Conservation (phyloP, 73 alveolate genomes). For the Tetrahymena elliotti region DNA sequence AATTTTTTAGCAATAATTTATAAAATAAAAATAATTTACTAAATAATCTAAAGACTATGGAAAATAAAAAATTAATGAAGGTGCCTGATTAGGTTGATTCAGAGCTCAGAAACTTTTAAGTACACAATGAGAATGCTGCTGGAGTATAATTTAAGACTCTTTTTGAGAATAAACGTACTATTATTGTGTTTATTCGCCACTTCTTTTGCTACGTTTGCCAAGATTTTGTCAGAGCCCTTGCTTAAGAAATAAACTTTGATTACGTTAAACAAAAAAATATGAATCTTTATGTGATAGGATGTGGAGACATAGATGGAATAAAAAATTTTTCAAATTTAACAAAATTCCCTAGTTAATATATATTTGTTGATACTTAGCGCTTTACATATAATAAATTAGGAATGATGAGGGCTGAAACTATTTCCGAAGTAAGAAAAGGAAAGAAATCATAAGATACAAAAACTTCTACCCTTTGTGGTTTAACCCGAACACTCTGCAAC, state of each 20-base stretch:
- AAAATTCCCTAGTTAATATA: neutral
- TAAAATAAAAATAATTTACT: no score
- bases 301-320: neutral
- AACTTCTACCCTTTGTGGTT: neutral
- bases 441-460: neutral
- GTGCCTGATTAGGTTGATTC: neutral
- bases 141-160: neutral
- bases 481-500: neutral
- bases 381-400: neutral
- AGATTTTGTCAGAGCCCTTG: neutral
- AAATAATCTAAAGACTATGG: no score
- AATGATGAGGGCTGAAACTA: neutral
- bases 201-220: neutral
- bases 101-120: neutral
- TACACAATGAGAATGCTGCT: neutral
- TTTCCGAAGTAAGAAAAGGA: neutral
- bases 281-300: neutral
- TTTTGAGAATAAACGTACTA: neutral
- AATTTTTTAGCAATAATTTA: no score
- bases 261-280: no score
- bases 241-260: neutral
- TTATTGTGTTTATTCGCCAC: neutral
- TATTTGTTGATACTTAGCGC: neutral
- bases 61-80: no score
- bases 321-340: neutral